These are phyloP conservation scores for Oryza meyeriana DNA, from an alignment of 176 grass and related monocot genomes.

Conservation along the genomic window DNA sequence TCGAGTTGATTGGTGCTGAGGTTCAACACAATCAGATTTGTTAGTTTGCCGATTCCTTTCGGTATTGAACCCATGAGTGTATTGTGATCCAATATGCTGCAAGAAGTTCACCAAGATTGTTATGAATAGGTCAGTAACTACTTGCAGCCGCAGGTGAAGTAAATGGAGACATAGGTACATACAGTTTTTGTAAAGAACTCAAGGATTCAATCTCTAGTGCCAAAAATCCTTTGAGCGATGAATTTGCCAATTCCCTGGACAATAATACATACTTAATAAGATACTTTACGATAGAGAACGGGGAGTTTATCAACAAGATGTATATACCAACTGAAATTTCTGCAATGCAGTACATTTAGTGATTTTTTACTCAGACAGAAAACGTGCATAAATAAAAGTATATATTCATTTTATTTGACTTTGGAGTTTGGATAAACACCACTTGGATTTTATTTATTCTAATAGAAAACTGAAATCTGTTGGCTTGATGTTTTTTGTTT, in stretches of 20 bases:
- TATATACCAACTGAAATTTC: not conserved
- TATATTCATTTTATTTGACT: not conserved
- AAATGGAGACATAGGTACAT: conserved; percentile 12
- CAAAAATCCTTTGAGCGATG: conserved; percentile 70
- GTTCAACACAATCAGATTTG: conserved; percentile 50
- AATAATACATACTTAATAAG: not conserved
- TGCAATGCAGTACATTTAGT: not conserved
- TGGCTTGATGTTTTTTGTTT: not conserved
- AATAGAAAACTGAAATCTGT: not conserved
- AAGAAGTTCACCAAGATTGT: conserved; percentile 8
- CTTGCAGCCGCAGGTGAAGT: not conserved
- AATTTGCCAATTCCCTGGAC: conserved; percentile 66
- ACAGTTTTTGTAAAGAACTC: conserved; percentile 64
- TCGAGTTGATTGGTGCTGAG: conserved; percentile 61
- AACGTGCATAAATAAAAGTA: not conserved
- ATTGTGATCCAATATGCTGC: conserved; percentile 62
- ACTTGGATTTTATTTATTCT: not conserved
- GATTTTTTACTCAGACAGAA: not conserved
- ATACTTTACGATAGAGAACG: not conserved
- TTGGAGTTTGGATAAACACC: not conserved
- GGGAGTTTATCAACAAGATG: not conserved
- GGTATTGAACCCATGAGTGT: conserved; percentile 61
- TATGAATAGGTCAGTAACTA: not conserved
- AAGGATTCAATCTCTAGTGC: conserved; percentile 56
- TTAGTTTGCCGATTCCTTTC: conserved; percentile 49